phyloP scores from a whole-genome alignment of 2,329 filamentous ascomycete species.

The Sporothrix inflata region DNA sequence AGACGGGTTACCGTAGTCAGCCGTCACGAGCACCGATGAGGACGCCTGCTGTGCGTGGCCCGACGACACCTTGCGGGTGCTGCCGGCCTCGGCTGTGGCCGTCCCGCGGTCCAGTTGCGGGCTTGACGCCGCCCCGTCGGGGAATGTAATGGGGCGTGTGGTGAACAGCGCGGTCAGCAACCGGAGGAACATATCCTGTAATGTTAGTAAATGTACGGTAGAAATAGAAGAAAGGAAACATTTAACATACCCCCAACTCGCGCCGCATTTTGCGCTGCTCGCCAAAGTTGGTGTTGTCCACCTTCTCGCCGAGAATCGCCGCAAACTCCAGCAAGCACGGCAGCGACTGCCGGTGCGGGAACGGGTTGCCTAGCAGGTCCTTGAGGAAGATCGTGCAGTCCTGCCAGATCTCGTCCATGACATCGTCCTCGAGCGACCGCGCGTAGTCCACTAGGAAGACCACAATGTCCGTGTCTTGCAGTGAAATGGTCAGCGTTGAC shows the following conservation, averaged over 20 bases:
- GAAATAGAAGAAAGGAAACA: background rate
- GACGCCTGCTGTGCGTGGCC: conserved; percentile 25
- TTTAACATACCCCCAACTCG: conserved; percentile 74
- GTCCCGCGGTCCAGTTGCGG: conserved; percentile 43
- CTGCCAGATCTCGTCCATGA: conserved; percentile 97
- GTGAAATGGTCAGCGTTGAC: conserved; percentile 83
- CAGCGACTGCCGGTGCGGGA: conserved; percentile 89
- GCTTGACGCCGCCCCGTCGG: conserved; percentile 51
- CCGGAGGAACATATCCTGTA: conserved; percentile 82
- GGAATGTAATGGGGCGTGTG: conserved; percentile 75
- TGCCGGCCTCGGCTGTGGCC: conserved; percentile 26
- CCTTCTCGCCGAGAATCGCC: conserved; percentile 87
- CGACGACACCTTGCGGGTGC: conserved; percentile 40
- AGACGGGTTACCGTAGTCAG: conserved; percentile 39
- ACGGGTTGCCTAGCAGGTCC: conserved; percentile 88
- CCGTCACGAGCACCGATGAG: background rate
- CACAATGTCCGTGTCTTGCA: conserved; percentile 82
- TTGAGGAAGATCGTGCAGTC: conserved; percentile 90
- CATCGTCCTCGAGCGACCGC: conserved; percentile 88
- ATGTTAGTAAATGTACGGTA: conserved; percentile 33
- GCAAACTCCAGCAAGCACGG: conserved; percentile 86
- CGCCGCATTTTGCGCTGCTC: conserved; percentile 90
- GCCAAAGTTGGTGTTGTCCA: conserved; percentile 96
- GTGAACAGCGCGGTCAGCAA: conserved; percentile 94
- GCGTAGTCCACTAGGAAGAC: conserved; percentile 91